Conservation (phyloP, 805 yeast species). For the Debaryomyces tyrocola region DNA sequence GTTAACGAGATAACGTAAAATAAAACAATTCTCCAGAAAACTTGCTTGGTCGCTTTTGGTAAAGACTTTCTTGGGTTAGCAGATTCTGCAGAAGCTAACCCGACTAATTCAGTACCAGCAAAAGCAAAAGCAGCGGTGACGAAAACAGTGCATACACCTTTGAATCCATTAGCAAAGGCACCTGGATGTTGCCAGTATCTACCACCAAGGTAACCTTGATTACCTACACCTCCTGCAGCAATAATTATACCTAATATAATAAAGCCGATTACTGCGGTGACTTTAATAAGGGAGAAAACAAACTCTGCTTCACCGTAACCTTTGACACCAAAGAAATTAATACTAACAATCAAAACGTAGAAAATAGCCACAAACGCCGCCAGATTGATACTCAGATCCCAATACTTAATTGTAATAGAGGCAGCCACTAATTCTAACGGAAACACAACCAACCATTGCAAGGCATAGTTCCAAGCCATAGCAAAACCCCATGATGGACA, state of each 20-base stretch:
- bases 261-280: slow-evolving; percentile 60
- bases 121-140: slow-evolving; percentile 44
- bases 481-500: slow-evolving; percentile 66
- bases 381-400: slow-evolving; percentile 53
- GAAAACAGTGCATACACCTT: slow-evolving; percentile 40
- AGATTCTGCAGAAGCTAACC: slow-evolving; percentile 44
- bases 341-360: slow-evolving; percentile 43
- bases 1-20: slow-evolving; percentile 46
- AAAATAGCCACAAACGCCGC: slow-evolving; percentile 64
- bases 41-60: slow-evolving; percentile 43
- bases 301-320: slow-evolving; percentile 67
- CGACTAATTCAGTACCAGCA: slow-evolving; percentile 42
- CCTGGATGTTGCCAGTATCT: slow-evolving; percentile 57
- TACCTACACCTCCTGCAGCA: slow-evolving; percentile 49
- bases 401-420: slow-evolving; percentile 55
- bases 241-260: slow-evolving; percentile 49
- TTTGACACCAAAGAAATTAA: slow-evolving; percentile 52
- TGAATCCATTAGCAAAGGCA: slow-evolving; percentile 49
- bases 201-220: slow-evolving; percentile 48
- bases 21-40: slow-evolving; percentile 41
- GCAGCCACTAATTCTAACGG: slow-evolving; percentile 64
- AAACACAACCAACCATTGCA: slow-evolving; percentile 55
- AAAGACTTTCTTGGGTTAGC: slow-evolving; percentile 36
- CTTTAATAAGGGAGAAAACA: slow-evolving; percentile 63
- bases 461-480: slow-evolving; percentile 52